A percentile compares a stretch with the other conserved stretches of the same genome.
These are phyloP conservation scores for Tetracentron sinense DNA, from an alignment of 164 flowering plant genomes.

Conservation along the genomic window DNA sequence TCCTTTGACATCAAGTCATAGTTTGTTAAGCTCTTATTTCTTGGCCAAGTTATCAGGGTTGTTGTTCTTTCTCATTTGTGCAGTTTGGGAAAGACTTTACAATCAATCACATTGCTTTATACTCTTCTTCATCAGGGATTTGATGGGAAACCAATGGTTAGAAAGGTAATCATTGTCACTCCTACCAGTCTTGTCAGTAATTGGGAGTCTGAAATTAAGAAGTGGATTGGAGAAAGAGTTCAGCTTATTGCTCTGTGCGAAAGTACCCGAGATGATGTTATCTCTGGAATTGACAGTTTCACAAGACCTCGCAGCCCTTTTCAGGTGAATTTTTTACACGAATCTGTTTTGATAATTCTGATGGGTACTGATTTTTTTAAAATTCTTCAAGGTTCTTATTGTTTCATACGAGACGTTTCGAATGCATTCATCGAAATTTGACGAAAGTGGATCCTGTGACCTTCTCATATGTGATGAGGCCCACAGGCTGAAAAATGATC, in stretches of 20 bases:
- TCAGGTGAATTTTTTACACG: constrained; percentile 44
- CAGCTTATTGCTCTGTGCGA: constrained; percentile 89
- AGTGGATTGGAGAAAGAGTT: constrained; percentile 91
- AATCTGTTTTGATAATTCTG: not conserved
- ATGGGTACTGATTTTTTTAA: constrained; percentile 19
- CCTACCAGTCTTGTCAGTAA: constrained; percentile 98
- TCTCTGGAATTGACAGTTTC: constrained; percentile 77
- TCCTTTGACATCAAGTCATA: not conserved
- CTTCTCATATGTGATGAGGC: constrained; percentile 99
- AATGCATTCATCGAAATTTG: constrained; percentile 85
- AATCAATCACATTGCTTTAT: constrained; percentile 87
- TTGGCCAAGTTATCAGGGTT: not conserved
- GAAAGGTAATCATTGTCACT: constrained; percentile 87
- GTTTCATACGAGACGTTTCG: constrained; percentile 98
- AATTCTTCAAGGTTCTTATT: constrained; percentile 66
- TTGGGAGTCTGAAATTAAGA: constrained; percentile 95
- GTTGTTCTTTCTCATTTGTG: constrained; percentile 15
- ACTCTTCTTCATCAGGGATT: constrained; percentile 95
- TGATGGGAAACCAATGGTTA: constrained; percentile 93
- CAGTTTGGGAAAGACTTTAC: constrained; percentile 97
- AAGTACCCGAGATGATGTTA: constrained; percentile 81
- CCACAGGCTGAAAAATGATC: constrained; percentile 94
- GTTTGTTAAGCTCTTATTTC: not conserved
- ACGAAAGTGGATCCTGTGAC: constrained; percentile 74
- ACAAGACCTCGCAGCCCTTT: constrained; percentile 50